Percentiles rank a stretch among this genome's conserved stretches.
Evolutionary conservation across 805 yeast genomes (phyloP).

Genomic region (Barnettozyma siamensis): DNA sequence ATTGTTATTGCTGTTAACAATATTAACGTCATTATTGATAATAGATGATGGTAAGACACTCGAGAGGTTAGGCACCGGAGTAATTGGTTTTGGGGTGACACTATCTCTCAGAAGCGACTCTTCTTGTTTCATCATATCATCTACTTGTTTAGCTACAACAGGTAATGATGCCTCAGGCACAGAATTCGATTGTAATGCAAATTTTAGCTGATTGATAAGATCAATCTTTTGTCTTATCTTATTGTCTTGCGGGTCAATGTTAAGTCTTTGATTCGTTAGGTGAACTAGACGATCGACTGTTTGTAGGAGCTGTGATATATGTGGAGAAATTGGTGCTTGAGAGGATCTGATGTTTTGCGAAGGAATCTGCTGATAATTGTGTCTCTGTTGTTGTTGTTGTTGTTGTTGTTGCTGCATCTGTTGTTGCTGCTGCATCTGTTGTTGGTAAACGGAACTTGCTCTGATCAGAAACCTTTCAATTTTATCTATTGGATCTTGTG

Average conservation of each 20-base stretch:
- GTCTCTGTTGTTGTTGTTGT: no score
- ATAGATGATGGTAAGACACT: background rate
- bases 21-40: conserved; percentile 2
- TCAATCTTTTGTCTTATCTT: conserved; percentile 25
- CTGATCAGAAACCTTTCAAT: conserved; percentile 69
- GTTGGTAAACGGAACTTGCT: conserved; percentile 44
- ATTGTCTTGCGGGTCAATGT: conserved; percentile 27
- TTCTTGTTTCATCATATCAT: conserved; percentile 30
- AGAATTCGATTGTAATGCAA: conserved; percentile 29
- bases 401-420: conserved; percentile 12
- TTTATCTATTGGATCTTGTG: conserved; percentile 57
- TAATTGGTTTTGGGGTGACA: conserved; percentile 14
- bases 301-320: conserved; percentile 20
- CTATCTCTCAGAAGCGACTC: conserved; percentile 29
- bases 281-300: conserved; percentile 31
- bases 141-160: conserved; percentile 34
- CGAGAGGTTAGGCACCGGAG: background rate
- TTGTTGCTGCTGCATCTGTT: conserved; percentile 13
- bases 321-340: conserved; percentile 5
- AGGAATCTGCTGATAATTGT: no score
- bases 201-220: conserved; percentile 31
- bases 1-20: background rate
- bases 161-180: conserved; percentile 27
- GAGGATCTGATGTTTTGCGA: conserved; percentile 7
- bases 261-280: conserved; percentile 29